phyloP scores from a whole-genome alignment of 78 protist genomes.

The Cyanophora paradoxa region DNA sequence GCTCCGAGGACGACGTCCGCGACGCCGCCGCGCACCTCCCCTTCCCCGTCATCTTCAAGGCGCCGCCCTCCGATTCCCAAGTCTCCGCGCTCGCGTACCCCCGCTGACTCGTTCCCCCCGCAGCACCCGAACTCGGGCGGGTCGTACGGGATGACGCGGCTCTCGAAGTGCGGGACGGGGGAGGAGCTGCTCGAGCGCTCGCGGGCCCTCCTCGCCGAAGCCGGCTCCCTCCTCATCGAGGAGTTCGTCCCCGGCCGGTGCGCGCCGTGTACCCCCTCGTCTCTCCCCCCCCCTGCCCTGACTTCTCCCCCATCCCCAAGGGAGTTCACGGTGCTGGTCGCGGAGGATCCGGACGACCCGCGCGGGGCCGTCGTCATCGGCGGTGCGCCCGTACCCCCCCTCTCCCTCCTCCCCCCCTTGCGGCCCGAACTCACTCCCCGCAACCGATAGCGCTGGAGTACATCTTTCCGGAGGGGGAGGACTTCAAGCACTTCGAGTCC shows the following conservation, averaged over 20 bases:
- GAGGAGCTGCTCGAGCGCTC: background rate
- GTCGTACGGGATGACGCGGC: slow-evolving; percentile 2
- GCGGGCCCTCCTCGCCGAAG: background rate
- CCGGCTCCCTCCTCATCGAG: background rate
- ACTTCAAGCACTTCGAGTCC: slow-evolving; percentile 6
- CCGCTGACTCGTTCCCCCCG: no score
- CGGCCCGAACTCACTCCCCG: no score
- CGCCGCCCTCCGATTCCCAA: no score
- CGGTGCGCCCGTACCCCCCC: no score
- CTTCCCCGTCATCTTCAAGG: slow-evolving; percentile 3
- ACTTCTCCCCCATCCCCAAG: no score
- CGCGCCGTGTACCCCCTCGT: no score
- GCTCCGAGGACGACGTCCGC: background rate
- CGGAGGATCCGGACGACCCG: background rate
- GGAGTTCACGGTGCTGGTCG: no score
- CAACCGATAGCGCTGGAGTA: background rate
- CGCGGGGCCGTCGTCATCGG: background rate
- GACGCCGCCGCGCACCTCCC: background rate
- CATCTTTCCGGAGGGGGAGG: background rate
- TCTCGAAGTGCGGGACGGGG: background rate
- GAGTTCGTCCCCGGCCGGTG: slow-evolving; percentile 6
- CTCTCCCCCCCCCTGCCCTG: no score
- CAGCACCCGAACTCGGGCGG: background rate
- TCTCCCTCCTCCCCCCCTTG: no score
- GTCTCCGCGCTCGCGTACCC: no score